Conservation (phyloP, 805 yeast genomes). For the Candida dendrica region DNA sequence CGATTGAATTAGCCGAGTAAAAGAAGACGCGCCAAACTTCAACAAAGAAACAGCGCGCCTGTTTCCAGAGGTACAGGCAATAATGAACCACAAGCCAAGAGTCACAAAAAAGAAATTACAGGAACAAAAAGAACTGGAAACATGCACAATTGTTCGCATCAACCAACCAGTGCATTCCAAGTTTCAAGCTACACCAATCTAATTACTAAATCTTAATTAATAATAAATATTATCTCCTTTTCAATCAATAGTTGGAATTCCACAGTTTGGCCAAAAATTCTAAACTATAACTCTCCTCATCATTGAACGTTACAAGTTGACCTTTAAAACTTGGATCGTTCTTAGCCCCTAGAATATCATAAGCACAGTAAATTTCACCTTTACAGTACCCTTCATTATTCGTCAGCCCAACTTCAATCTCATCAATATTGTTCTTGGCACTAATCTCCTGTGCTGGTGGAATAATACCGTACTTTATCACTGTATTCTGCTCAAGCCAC, state of each 20-base stretch:
- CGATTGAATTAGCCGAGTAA: no score
- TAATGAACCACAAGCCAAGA: no score
- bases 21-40: no score
- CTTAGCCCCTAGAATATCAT: conserved; percentile 11
- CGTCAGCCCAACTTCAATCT: conserved; percentile 5
- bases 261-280: background rate
- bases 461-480: conserved; percentile 9
- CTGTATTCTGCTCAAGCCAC: conserved; percentile 4
- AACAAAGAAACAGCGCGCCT: no score
- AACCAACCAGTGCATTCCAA: no score
- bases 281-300: background rate
- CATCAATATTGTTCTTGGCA: conserved; percentile 8
- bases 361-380: conserved; percentile 10
- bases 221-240: background rate
- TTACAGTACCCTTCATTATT: conserved; percentile 10
- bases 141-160: no score
- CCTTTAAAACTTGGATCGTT: conserved; percentile 7
- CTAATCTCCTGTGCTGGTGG: conserved; percentile 11
- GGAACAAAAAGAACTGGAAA: no score
- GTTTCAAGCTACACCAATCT: background rate
- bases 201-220: background rate
- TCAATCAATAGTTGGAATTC: background rate
- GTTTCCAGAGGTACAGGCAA: no score
- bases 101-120: background rate
- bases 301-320: conserved; percentile 1